These are phyloP conservation scores for Phytophthora podocarpi DNA, from an alignment of 352 stramenopile species.

Conservation along the genomic window DNA sequence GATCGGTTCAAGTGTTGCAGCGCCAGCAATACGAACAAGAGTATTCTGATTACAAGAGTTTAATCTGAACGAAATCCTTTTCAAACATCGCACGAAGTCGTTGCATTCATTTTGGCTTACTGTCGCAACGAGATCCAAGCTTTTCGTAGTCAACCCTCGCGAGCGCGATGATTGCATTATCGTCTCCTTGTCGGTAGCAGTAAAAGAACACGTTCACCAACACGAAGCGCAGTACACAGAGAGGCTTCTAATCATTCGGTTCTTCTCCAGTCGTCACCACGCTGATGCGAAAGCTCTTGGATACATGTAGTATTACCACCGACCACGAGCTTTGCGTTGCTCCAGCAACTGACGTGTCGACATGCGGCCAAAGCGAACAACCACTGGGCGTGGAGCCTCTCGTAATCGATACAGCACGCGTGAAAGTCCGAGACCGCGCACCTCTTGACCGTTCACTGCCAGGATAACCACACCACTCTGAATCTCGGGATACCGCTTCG, in stretches of 20 bases:
- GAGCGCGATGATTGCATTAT: background rate
- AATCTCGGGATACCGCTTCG: constrained; percentile 78
- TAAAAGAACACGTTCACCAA: constrained; percentile 9
- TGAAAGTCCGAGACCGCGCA: constrained; percentile 69
- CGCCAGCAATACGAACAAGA: too few species aligned
- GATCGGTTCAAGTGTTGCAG: too few species aligned
- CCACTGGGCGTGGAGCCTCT: constrained; percentile 77
- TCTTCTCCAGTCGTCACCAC: background rate
- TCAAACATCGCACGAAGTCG: too few species aligned
- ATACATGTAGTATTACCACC: constrained; percentile 21
- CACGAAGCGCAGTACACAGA: background rate
- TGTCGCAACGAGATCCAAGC: background rate
- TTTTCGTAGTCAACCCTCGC: background rate
- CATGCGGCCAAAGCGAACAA: constrained; percentile 83
- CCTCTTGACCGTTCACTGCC: constrained; percentile 81
- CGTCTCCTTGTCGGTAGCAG: constrained; percentile 9
- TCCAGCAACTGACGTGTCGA: constrained; percentile 41
- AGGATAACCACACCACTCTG: constrained; percentile 83
- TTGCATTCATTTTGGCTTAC: constrained; percentile 10
- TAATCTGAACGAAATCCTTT: too few species aligned
- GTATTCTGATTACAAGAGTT: too few species aligned
- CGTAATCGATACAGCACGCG: constrained; percentile 78
- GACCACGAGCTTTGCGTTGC: constrained; percentile 32
- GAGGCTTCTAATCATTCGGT: background rate
- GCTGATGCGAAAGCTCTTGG: constrained; percentile 2